These are phyloP conservation scores for Eleusine coracana DNA, from an alignment of 176 grass and related monocot species.

Conservation along the genomic window DNA sequence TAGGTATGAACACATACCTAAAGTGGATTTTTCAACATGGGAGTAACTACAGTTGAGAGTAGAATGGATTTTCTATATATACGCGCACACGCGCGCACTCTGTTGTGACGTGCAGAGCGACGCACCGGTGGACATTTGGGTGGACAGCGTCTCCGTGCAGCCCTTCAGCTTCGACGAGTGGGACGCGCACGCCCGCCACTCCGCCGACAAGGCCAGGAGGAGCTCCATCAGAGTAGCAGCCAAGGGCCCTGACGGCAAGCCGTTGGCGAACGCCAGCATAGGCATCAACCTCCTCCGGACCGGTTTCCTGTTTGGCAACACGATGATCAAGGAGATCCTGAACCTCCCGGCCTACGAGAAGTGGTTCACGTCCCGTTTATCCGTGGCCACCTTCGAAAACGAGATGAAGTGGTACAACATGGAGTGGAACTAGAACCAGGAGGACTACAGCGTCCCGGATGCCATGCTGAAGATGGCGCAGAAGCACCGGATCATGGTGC, in stretches of 20 bases:
- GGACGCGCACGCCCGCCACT: slow-evolving; percentile 45
- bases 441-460: slow-evolving; percentile 62
- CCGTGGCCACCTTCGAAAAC: slow-evolving; percentile 81
- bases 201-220: slow-evolving; percentile 38
- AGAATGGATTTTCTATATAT: no score
- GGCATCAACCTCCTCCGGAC: slow-evolving; percentile 36
- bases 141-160: slow-evolving; percentile 83
- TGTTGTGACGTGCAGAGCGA: slow-evolving; percentile 42
- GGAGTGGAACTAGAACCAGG: slow-evolving; percentile 33
- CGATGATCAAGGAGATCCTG: slow-evolving; percentile 57
- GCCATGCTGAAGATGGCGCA: slow-evolving; percentile 57
- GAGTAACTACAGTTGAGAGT: no score
- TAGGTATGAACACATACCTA: no score
- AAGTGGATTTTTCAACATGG: no score
- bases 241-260: slow-evolving; percentile 30
- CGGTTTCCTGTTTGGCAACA: slow-evolving; percentile 68
- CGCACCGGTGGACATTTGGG: slow-evolving; percentile 58
- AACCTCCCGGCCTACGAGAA: slow-evolving; percentile 54
- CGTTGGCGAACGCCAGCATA: slow-evolving; percentile 41
- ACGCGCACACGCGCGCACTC: no score
- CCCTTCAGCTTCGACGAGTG: slow-evolving; percentile 75
- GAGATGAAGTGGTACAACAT: slow-evolving; percentile 96
- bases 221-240: slow-evolving; percentile 29
- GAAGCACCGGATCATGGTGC: slow-evolving; percentile 40
- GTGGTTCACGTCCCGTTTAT: slow-evolving; percentile 87